Evolutionary conservation across 768 basidiomycete species (phyloP), one percentile per base, ranked within the genome.

Genomic region (Pholiota microspora): DNA sequence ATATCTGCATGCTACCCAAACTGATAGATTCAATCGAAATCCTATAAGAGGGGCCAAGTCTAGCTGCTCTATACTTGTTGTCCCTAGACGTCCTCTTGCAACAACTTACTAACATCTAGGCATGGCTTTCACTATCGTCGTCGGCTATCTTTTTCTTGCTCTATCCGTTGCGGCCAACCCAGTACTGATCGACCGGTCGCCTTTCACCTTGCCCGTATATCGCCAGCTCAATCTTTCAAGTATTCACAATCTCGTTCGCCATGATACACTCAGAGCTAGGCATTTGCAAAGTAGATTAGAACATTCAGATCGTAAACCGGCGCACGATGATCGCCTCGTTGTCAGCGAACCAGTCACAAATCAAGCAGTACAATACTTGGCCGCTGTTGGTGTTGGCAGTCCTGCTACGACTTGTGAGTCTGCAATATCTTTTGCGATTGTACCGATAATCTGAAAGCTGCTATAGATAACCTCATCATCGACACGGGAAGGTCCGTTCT

Each of bases 191-290:
- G 67, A 71, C 51, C 61, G 69, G 50, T 69, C 73, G 7, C 68
- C 64, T 24, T 67, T 81, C 44, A 75, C 76, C 3, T 64, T 86
- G 21, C 72, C 80, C n/a, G 64, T 87, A 36, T 77, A 82, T 16
- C 78, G 78, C 62, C 71, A 73, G 49, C 60, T 84, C 62, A 84
- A 85, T 67, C 56, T 73, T 56, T 79, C 73, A 9, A 78, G 79
- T 57, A 59, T 75, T 13, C 67, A 69, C 56, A 80, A 80, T 51
- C 66, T 88, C 44, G 51, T 84, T 16, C 65, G 72, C 36, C 74
- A 72, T 54, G 85, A 86, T 62, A 73, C 77, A 55, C 70, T 74
- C 25, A 77, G 85, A 57, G 79, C 78, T 13, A 63, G 70, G 55
- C 67, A 70, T 23, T 57, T 86, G 47, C 73, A 70, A 49, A 69